Base-by-base conservation (phyloP, 1,284 basidiomycete genomes). In the Irpex sp. region DNA sequence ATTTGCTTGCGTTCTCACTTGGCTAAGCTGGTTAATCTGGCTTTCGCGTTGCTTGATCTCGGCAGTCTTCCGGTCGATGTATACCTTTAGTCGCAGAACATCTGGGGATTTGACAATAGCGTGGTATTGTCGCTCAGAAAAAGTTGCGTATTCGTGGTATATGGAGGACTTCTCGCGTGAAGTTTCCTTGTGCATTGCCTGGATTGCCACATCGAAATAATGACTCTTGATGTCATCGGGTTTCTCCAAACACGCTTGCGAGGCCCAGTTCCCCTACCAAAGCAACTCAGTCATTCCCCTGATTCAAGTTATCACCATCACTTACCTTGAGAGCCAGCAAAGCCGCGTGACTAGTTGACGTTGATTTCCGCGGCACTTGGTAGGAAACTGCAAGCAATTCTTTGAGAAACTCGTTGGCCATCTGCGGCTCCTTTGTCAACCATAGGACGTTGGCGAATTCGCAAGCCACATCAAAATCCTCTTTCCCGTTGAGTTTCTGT, bases 371-470 rank as follows among this genome's bases (percentile, higher is more conserved):
- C 21, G 21, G 11, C 31, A 26, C 11, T 11, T 34, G 17, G 11
- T 9, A 34, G 55, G 68, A 40, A 66, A 69, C 61, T 15, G 68
- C 48, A 17, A 85, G 62, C 11, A 90, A 75, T 40, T 81, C 80
- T 61, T 82, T 82, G 62, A 97, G 79, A 63, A 86, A 88, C 68
- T 92, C 85, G 40, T 97, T 89, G 0, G 97, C 96, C 1, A 91
- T 78, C 61, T 87, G 86, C 69, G 94, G 92, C 72, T 98, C 95
- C 44, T 87, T 86, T 69, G 94, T 91, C 4, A 85, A 77, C 95
- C 97, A 98, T 9, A 98, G 82, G 5, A 98, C 94, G 62, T 90
- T 86, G 2, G 96, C 91, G 68, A 94, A 94, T 73, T 98, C 96
- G 70, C 88, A 81, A 1, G 84, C 83, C n/a, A 91, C 82, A 34